These are phyloP conservation scores for Metschnikowia noctiluminum DNA, from an alignment of 805 yeast species.

Conservation along the genomic window DNA sequence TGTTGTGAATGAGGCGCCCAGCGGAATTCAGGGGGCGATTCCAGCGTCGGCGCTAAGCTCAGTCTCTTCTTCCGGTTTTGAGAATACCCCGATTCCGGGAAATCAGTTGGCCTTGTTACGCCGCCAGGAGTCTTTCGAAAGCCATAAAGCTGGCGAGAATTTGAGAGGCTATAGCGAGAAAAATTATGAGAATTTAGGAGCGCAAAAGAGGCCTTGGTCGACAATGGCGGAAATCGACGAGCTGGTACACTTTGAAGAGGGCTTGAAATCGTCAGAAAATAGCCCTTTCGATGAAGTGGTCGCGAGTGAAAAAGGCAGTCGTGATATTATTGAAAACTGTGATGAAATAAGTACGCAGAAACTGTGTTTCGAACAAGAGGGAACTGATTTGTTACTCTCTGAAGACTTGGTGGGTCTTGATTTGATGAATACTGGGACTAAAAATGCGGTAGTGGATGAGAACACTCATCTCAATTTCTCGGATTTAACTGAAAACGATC, in stretches of 20 bases:
- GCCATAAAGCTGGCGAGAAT: neutral
- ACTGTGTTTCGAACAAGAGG: neutral
- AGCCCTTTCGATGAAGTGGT: too few species aligned
- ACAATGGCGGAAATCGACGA: too few species aligned
- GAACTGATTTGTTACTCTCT: neutral
- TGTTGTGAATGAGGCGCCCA: neutral
- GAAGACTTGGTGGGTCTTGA: neutral
- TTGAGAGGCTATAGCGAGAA: too few species aligned
- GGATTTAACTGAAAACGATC: too few species aligned
- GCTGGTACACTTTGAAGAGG: neutral
- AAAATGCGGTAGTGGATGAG: too few species aligned
- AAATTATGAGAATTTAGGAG: too few species aligned
- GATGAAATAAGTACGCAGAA: too few species aligned
- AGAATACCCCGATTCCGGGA: slow-evolving; percentile 9
- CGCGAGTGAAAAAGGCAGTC: too few species aligned
- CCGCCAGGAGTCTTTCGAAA: neutral
- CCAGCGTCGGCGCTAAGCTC: neutral
- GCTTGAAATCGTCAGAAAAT: neutral
- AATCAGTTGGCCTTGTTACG: slow-evolving; percentile 16
- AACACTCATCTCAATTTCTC: too few species aligned
- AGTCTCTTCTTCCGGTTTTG: slow-evolving; percentile 1
- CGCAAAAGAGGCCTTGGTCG: too few species aligned
- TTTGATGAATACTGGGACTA: neutral
- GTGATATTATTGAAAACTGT: too few species aligned
- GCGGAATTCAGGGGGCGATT: neutral